Percentiles rank a stretch among this genome's conserved stretches.
Conservation (phyloP, 2,329 filamentous ascomycete species). For the Tolypocladium sp. region DNA sequence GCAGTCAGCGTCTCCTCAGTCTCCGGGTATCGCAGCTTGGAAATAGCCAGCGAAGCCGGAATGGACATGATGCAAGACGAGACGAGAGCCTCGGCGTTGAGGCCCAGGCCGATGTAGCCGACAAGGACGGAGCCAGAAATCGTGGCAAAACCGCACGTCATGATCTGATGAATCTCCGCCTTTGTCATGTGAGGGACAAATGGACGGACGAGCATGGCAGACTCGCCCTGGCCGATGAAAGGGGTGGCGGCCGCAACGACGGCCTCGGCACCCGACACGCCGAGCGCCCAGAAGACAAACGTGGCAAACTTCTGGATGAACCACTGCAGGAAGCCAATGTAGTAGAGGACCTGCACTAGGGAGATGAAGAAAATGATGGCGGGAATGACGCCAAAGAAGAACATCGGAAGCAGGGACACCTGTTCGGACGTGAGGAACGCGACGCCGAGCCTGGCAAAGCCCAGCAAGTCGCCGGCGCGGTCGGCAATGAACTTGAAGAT, state of each 20-base stretch:
- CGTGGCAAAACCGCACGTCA: slow-evolving; percentile 87
- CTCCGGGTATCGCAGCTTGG: slow-evolving; percentile 84
- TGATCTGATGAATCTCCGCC: slow-evolving; percentile 84
- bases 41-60: slow-evolving; percentile 79
- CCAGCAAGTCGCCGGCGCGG: slow-evolving; percentile 64
- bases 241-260: slow-evolving; percentile 87
- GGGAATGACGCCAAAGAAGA: slow-evolving; percentile 73
- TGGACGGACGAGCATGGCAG: slow-evolving; percentile 81
- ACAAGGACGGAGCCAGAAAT: slow-evolving; percentile 84
- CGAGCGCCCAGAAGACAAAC: slow-evolving; percentile 86
- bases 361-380: slow-evolving; percentile 95
- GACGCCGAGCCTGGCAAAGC: slow-evolving; percentile 66
- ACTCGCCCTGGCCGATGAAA: slow-evolving; percentile 92
- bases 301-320: slow-evolving; percentile 78
- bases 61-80: slow-evolving; percentile 96
- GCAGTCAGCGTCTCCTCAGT: slow-evolving; percentile 78
- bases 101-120: slow-evolving; percentile 74
- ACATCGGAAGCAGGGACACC: slow-evolving; percentile 49
- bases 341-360: slow-evolving; percentile 79
- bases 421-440: slow-evolving; percentile 47
- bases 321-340: slow-evolving; percentile 78
- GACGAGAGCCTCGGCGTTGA: slow-evolving; percentile 77
- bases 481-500: slow-evolving; percentile 85
- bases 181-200: slow-evolving; percentile 79
- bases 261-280: slow-evolving; percentile 85